Evolutionary conservation across 1,284 basidiomycete genomes (phyloP).

Genomic region (Ceratobasidium sp.): DNA sequence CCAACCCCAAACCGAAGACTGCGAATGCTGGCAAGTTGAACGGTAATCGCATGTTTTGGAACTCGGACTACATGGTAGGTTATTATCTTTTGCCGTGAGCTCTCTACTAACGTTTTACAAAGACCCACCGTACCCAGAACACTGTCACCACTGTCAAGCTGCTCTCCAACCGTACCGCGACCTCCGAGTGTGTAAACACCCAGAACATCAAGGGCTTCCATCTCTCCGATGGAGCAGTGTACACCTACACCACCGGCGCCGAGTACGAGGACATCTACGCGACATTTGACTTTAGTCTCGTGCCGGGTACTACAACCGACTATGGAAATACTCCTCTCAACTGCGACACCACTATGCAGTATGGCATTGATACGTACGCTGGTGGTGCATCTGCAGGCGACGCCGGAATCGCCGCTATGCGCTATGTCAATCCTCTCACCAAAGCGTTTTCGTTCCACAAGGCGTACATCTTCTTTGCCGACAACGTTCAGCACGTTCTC

Average conservation of each 20-base stretch:
- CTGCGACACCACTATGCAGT: conserved; percentile 60
- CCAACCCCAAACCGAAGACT: conserved; percentile 54
- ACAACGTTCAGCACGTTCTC: conserved; percentile 72
- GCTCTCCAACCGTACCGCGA: conserved; percentile 71
- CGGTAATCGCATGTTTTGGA: conserved; percentile 75
- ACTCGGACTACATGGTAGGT: conserved; percentile 75
- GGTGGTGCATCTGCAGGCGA: conserved; percentile 71
- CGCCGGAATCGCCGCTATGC: conserved; percentile 69
- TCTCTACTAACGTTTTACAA: neutral
- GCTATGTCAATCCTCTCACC: conserved; percentile 65
- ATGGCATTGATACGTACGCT: conserved; percentile 68
- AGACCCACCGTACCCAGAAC: conserved; percentile 71
- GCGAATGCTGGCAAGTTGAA: conserved; percentile 70
- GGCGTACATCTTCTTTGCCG: conserved; percentile 76
- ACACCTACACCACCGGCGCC: conserved; percentile 71
- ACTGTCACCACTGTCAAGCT: conserved; percentile 74
- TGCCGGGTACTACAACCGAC: conserved; percentile 75
- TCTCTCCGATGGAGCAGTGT: conserved; percentile 71
- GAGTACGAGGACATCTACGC: conserved; percentile 78
- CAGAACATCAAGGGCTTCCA: conserved; percentile 77
- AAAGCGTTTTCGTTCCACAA: conserved; percentile 70
- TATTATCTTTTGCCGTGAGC: neutral
- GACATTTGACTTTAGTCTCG: conserved; percentile 78
- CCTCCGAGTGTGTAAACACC: conserved; percentile 73
- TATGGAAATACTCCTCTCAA: conserved; percentile 66